Evolutionary conservation across 352 stramenopile genomes (phyloP).

Genomic region (Globisporangium paroecandrum): DNA sequence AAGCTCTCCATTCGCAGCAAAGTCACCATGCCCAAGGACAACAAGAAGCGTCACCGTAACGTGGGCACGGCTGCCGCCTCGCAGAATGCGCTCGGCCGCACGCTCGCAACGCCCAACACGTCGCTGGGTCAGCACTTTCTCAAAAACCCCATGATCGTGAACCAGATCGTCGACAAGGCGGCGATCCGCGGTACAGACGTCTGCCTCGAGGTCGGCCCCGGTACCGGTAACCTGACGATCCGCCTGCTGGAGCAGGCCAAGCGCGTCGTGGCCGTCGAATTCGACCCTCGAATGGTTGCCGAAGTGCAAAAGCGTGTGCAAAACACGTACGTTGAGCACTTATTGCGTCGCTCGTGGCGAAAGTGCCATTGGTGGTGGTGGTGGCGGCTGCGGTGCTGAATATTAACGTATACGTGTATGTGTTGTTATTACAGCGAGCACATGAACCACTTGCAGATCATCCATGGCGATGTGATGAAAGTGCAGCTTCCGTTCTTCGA

Average conservation of each 20-base stretch:
- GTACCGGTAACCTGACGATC: conserved; percentile 99
- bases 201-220: conserved; percentile 96
- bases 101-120: conserved; percentile 96
- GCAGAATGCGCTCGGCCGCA: conserved; percentile 83
- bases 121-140: conserved; percentile 99
- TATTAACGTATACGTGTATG: not conserved
- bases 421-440: conserved; percentile 51
- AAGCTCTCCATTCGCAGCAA: not conserved
- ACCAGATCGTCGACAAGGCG: conserved; percentile 96
- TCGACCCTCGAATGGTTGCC: conserved; percentile 98
- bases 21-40: conserved; percentile 82
- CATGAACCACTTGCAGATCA: conserved; percentile 95
- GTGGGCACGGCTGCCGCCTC: conserved; percentile 58
- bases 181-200: conserved; percentile 95
- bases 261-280: conserved; percentile 97
- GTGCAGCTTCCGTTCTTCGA: conserved; percentile 99
- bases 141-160: conserved; percentile 98
- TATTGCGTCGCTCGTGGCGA: not conserved
- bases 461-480: conserved; percentile 99
- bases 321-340: conserved; percentile 73
- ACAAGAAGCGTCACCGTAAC: conserved; percentile 84
- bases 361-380: conserved; percentile 3
- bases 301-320: conserved; percentile 99
- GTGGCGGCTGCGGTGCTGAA: not conserved
- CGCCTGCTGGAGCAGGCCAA: conserved; percentile 97